phyloP scores from a whole-genome alignment of 2,329 filamentous ascomycete genomes.

The Botrytis porri region DNA sequence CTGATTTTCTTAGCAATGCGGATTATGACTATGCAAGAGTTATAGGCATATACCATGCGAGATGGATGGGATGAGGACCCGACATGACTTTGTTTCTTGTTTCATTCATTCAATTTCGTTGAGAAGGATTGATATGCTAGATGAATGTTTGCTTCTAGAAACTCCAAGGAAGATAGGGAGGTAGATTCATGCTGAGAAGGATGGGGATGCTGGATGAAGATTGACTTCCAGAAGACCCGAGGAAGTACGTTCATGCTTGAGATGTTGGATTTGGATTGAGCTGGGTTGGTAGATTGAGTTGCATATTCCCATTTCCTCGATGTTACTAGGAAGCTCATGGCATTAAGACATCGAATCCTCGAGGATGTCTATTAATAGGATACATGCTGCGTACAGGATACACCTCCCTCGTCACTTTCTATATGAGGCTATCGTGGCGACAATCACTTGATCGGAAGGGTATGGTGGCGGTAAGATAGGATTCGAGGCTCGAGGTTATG shows the following conservation, averaged over 20 bases:
- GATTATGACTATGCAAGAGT: neutral
- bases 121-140: neutral
- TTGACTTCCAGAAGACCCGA: neutral
- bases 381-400: neutral
- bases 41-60: neutral
- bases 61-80: neutral
- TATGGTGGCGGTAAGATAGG: conserved; percentile 1
- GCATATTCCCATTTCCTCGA: neutral
- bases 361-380: conserved; percentile 6
- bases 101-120: neutral
- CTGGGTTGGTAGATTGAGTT: neutral
- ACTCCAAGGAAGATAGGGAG: neutral
- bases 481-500: neutral
- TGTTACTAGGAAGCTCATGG: neutral
- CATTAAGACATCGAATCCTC: neutral
- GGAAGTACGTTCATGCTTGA: neutral
- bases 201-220: neutral
- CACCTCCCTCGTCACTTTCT: neutral
- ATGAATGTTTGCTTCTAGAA: neutral
- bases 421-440: neutral
- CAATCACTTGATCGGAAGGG: neutral
- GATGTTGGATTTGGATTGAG: neutral
- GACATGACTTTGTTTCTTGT: neutral
- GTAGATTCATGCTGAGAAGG: neutral
- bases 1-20: neutral